These are phyloP conservation scores for Thamnidium elegans DNA, from an alignment of 192 early-diverging fungal species.

Conservation along the genomic window DNA sequence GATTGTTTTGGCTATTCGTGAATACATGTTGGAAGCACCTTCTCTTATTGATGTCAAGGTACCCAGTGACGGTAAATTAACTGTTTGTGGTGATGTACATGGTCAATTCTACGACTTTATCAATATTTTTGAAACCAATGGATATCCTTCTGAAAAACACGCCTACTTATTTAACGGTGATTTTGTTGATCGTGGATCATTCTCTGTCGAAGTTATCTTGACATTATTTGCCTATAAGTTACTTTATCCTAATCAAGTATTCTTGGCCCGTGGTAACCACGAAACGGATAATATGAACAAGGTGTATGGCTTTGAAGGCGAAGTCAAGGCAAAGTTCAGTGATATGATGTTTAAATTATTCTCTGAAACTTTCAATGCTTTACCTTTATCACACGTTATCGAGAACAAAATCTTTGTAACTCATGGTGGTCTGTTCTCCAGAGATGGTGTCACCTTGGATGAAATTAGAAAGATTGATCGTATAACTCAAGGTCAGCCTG, in stretches of 20 bases:
- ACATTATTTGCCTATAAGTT: slow-evolving; percentile 89
- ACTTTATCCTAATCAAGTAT: slow-evolving; percentile 82
- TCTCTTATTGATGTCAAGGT: slow-evolving; percentile 86
- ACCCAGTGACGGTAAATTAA: slow-evolving; percentile 70
- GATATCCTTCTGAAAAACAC: slow-evolving; percentile 77
- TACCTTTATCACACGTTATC: slow-evolving; percentile 92
- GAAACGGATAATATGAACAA: slow-evolving; percentile 99
- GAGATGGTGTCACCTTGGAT: slow-evolving; percentile 88
- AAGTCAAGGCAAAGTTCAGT: slow-evolving; percentile 91
- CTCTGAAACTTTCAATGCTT: slow-evolving; percentile 90
- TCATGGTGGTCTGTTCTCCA: slow-evolving; percentile 92
- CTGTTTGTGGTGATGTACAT: slow-evolving; percentile 98
- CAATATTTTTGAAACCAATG: slow-evolving; percentile 93
- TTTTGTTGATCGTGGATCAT: slow-evolving; percentile 98
- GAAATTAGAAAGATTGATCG: slow-evolving; percentile 87
- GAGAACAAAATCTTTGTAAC: slow-evolving; percentile 92
- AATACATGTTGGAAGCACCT: slow-evolving; percentile 69
- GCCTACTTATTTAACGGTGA: slow-evolving; percentile 97
- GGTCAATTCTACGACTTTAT: slow-evolving; percentile 98
- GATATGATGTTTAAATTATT: slow-evolving; percentile 93
- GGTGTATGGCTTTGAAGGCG: slow-evolving; percentile 98
- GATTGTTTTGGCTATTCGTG: slow-evolving; percentile 77
- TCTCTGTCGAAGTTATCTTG: slow-evolving; percentile 94
- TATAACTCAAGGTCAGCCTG: slow-evolving; percentile 74
- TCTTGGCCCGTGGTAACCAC: slow-evolving; percentile 94